Base-by-base conservation (phyloP, 2,329 filamentous ascomycete species). In the Penicillium sp. region DNA sequence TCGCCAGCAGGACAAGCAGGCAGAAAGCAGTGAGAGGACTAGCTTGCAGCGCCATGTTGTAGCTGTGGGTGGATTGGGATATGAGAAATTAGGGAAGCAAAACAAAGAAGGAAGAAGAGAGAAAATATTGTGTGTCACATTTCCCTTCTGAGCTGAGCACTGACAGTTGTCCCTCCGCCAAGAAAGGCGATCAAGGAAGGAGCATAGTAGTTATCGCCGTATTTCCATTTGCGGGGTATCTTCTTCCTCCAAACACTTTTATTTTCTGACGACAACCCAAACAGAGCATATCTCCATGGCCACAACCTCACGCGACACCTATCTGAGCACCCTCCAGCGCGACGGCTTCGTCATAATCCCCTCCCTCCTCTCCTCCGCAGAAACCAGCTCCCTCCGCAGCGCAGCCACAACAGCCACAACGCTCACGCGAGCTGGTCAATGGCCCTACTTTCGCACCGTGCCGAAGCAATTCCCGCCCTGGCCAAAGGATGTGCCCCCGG, bases 401-500 rank as follows among this genome's bases (percentile, higher is more conserved):
- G 86, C 86, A 43, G 83, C 85, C 51, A 68, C 75, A 33, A 71
- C 79, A 57, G 81, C 83, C n/a, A 84, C 85, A 20, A 68, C 74
- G 2, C 75, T 83, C 43, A 87, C 89, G 43, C 84, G 89, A 61
- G 64, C 77, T n/a, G 90, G 90, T 38, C 67, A 79, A 60, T 96
- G 91, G 91, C 89, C 89, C 3, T 82, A 88, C 73, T 85, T 95
- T 66, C 88, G 91, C 62, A 93, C 89, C 0, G 83, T 94, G 2
- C 89, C 89, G 54, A 95, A 95, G 73, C 91, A 96, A 73, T 96
- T 96, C 75, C 91, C 91, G 0, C 91, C 91, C 0, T 96, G 91
- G 91, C 77, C 82, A 4, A 78, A 78, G n/a, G 77, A 79, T 50
- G 75, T 79, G 1, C 76, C 78, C 0, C 73, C 76, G 1, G 70